These are phyloP conservation scores for Fusarium tupiense DNA, from an alignment of 2,329 filamentous ascomycete species.

Conservation along the genomic window DNA sequence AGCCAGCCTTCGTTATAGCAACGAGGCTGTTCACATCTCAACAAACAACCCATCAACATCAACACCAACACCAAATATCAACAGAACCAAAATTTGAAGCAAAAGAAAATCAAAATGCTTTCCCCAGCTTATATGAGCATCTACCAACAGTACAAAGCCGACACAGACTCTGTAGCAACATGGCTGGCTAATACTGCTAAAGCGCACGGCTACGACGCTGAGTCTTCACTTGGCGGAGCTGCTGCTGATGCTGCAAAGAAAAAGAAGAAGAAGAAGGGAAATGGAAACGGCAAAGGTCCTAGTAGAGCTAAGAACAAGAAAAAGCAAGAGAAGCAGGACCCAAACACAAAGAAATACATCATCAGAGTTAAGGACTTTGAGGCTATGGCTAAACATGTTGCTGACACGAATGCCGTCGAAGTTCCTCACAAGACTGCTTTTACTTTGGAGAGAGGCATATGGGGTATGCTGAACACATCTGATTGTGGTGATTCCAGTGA, in stretches of 20 bases:
- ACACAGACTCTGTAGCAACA: constrained; percentile 31
- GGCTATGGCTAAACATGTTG: constrained; percentile 28
- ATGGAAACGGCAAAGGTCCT: constrained; percentile 9
- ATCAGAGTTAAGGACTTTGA: constrained; percentile 31
- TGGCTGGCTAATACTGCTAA: constrained; percentile 31
- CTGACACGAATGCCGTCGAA: constrained; percentile 1
- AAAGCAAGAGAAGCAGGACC: background rate
- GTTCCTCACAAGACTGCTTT: constrained; percentile 19
- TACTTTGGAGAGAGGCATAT: constrained; percentile 31
- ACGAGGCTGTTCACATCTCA: background rate
- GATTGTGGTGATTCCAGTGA: background rate
- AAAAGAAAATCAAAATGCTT: background rate
- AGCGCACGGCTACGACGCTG: constrained; percentile 7
- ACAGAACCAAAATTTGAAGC: background rate
- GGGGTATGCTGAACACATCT: background rate
- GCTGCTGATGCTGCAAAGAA: background rate
- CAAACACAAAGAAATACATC: background rate
- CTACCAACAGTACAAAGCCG: constrained; percentile 34
- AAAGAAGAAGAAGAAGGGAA: background rate
- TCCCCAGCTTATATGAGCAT: background rate
- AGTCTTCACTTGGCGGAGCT: background rate
- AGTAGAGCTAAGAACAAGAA: background rate
- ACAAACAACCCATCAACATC: background rate
- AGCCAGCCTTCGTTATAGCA: background rate
- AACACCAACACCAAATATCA: background rate